These are phyloP conservation scores for Microbotryum scabiosae DNA, from an alignment of 1,284 basidiomycete genomes.

Conservation along the genomic window DNA sequence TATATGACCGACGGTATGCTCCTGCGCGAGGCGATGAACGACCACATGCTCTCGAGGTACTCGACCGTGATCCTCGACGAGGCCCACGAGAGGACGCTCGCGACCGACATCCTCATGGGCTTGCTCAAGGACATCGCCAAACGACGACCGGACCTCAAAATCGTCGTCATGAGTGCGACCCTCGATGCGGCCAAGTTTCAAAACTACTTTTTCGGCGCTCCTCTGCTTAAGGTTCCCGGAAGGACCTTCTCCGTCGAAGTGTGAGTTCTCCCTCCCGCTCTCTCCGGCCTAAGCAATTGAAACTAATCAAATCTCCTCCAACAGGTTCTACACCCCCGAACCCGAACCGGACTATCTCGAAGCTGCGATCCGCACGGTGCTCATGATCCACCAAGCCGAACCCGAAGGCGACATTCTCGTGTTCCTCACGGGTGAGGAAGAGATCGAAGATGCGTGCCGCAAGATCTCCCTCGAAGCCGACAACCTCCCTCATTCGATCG, in stretches of 20 bases:
- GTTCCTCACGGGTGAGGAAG: conserved; percentile 96
- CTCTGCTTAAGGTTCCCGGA: conserved; percentile 91
- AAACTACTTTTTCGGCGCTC: conserved; percentile 85
- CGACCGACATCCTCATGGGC: conserved; percentile 98
- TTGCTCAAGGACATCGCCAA: conserved; percentile 66
- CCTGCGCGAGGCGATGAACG: conserved; percentile 94
- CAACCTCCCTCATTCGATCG: conserved; percentile 63
- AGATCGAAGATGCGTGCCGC: conserved; percentile 92
- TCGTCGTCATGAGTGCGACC: conserved; percentile 98
- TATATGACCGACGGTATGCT: conserved; percentile 99
- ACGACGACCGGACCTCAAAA: conserved; percentile 79
- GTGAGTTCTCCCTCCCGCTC: conserved; percentile 4
- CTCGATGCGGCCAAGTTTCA: conserved; percentile 96
- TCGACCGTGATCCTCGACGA: conserved; percentile 98
- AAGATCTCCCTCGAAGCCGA: conserved; percentile 88
- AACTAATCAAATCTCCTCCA: not conserved
- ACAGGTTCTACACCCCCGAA: conserved; percentile 79
- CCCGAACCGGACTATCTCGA: conserved; percentile 96
- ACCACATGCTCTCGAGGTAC: conserved; percentile 78
- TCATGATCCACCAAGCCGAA: conserved; percentile 96
- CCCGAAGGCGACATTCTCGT: conserved; percentile 86
- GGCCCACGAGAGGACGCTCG: conserved; percentile 94
- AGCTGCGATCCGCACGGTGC: conserved; percentile 88
- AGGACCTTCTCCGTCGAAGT: conserved; percentile 90
- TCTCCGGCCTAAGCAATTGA: not conserved